Evolutionary conservation across 1,284 basidiomycete species (phyloP), one percentile per base, ranked within the genome.

Genomic region (Singerocomus rubriflavus): DNA sequence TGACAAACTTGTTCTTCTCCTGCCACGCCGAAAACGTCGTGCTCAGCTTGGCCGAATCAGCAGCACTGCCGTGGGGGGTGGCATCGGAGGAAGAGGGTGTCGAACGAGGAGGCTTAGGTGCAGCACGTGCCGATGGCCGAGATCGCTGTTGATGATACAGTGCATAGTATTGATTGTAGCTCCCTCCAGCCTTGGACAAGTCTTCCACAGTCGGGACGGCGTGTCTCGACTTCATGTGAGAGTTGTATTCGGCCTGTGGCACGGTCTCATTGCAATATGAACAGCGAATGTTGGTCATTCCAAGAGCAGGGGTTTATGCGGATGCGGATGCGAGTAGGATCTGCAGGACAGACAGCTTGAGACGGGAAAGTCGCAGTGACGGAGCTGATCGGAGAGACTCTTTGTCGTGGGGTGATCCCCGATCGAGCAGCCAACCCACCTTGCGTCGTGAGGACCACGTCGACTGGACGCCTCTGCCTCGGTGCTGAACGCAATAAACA

Each of bases 21-120:
- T 53, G 48, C 63, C 65, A 67, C 6, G 44, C 51, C 4, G 62
- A 51, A 26, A 65, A 66, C 11, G 39, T 42, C 4, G 51, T 54
- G 35, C 44, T 65, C 46, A 48, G 36, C 3, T 50, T 41, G 21
- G 12, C 38, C 4, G 38, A 26, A 8, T 27, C n/a, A 11, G 41
- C 4, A 12, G 31, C 36, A 25, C 44, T 47, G 2, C 21, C 44
- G 0, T 47, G 44, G 31, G 36, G 49, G 7, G 44, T 48, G 31
- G 38, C 5, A 13, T n/a, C 36, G 12, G 57, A 39, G 26, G 48
- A 42, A 5, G 47, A 17, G 21, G 49, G 5, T 26, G 14, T 1
- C 25, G 33, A 12, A 21, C 21, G 21, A 25, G 17, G 17, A n/a
- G 34, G 34, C 12, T 39, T 43, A 26, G 30, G 12, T 5, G 48